phyloP scores from a whole-genome alignment of 2,329 filamentous ascomycete genomes.

The Apiospora koreana region DNA sequence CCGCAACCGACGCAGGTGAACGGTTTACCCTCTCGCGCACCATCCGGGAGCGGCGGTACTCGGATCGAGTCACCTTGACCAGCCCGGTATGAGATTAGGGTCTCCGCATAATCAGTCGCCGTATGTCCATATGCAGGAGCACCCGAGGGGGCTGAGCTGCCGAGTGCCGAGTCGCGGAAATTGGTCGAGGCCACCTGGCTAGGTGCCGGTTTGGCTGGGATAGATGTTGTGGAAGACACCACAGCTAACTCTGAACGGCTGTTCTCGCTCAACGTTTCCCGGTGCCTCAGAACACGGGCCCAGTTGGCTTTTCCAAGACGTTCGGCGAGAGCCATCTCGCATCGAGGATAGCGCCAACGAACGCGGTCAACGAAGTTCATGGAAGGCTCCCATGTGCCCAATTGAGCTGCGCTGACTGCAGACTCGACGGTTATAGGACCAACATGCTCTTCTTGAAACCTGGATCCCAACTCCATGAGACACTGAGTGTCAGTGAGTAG shows the following conservation, averaged over 20 bases:
- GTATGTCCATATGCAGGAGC: neutral
- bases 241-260: neutral
- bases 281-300: constrained; percentile 3
- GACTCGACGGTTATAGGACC: constrained; percentile 13
- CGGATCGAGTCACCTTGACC: constrained; percentile 15
- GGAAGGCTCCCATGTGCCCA: constrained; percentile 12
- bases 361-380: constrained; percentile 15
- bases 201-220: neutral
- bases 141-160: constrained; percentile 10
- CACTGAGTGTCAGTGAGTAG: constrained; percentile 21
- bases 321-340: neutral
- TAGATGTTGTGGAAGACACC: neutral
- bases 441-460: constrained; percentile 18
- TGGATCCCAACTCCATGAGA: constrained; percentile 19
- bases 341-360: constrained; percentile 14
- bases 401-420: constrained; percentile 11
- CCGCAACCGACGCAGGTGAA: constrained; percentile 16
- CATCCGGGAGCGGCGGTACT: constrained; percentile 16
- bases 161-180: constrained; percentile 14
- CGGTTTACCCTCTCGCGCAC: constrained; percentile 11
- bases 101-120: constrained; percentile 15
- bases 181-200: constrained; percentile 7
- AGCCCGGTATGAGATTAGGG: constrained; percentile 17
- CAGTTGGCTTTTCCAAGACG: constrained; percentile 13
- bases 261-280: neutral